These are phyloP conservation scores for Diversispora eburnea DNA, from an alignment of 192 early-diverging fungal genomes.

Conservation along the genomic window DNA sequence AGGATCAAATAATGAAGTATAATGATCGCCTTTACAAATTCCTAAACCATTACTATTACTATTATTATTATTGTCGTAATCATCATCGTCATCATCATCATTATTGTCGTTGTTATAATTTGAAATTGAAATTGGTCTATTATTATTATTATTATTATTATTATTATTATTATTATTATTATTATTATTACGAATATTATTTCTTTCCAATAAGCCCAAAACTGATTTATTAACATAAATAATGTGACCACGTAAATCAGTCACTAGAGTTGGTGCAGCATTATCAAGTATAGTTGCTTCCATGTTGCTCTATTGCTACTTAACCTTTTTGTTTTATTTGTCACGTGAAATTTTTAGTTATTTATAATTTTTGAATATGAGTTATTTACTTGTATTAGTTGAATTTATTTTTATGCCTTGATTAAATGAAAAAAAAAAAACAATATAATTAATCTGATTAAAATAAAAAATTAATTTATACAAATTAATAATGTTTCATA, in stretches of 20 bases:
- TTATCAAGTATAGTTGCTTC: background rate
- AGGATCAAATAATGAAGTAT: conserved; percentile 6
- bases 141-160: background rate
- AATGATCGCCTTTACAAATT: background rate
- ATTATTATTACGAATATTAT: background rate
- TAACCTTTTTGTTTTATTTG: too few species aligned
- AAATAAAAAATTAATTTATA: too few species aligned
- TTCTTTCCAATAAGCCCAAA: background rate
- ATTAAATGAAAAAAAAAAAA: too few species aligned
- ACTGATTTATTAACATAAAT: background rate
- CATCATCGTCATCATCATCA: background rate
- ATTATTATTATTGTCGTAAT: too few species aligned
- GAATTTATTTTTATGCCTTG: too few species aligned
- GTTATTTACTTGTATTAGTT: too few species aligned
- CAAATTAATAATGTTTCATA: too few species aligned
- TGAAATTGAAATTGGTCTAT: background rate
- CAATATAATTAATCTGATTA: too few species aligned
- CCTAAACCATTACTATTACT: background rate
- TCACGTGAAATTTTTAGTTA: too few species aligned
- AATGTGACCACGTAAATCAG: background rate
- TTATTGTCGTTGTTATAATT: too few species aligned
- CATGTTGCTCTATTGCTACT: too few species aligned
- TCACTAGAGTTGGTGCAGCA: background rate
- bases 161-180: background rate
- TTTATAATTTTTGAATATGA: too few species aligned